Conservation (phyloP, 495 filamentous ascomycete genomes). For the Neurospora sp. region DNA sequence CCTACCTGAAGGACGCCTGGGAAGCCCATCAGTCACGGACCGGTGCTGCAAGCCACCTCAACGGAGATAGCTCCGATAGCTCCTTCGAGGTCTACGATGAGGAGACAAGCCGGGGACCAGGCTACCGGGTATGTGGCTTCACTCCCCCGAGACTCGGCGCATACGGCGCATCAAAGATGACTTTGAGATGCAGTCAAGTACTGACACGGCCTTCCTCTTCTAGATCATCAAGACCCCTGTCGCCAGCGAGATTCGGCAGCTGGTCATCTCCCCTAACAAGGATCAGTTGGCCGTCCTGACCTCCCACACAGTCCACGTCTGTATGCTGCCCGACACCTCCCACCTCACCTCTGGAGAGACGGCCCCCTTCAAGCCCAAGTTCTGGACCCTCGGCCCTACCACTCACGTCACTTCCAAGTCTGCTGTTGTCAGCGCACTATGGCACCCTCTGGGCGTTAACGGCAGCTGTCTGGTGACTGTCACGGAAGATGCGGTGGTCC, state of each 20-base stretch:
- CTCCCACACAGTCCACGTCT: constrained; percentile 73
- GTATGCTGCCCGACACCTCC: constrained; percentile 63
- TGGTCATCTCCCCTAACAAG: constrained; percentile 69
- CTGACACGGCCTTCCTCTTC: neutral
- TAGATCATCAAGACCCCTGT: constrained; percentile 64
- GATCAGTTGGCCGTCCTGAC: constrained; percentile 75
- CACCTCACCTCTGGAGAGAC: constrained; percentile 56
- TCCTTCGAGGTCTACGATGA: constrained; percentile 24
- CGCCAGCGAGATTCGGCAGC: constrained; percentile 65
- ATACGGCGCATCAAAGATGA: neutral
- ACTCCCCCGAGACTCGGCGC: neutral
- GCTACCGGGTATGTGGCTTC: constrained; percentile 36
- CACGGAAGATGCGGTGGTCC: constrained; percentile 73
- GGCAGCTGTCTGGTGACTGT: constrained; percentile 70
- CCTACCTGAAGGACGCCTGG: constrained; percentile 63
- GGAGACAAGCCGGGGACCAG: constrained; percentile 22
- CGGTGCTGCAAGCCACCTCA: constrained; percentile 11
- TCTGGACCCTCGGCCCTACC: constrained; percentile 76
- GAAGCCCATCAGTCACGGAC: constrained; percentile 24
- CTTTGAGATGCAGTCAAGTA: neutral
- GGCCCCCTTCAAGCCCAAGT: constrained; percentile 61
- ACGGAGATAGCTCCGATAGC: constrained; percentile 21
- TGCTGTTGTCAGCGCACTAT: constrained; percentile 64
- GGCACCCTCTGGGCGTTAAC: constrained; percentile 75
- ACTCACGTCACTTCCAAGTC: constrained; percentile 77